Evolutionary conservation across 768 basidiomycete genomes (phyloP), one percentile per base, ranked within the genome.

Genomic region (Agrocybe chaxingu): DNA sequence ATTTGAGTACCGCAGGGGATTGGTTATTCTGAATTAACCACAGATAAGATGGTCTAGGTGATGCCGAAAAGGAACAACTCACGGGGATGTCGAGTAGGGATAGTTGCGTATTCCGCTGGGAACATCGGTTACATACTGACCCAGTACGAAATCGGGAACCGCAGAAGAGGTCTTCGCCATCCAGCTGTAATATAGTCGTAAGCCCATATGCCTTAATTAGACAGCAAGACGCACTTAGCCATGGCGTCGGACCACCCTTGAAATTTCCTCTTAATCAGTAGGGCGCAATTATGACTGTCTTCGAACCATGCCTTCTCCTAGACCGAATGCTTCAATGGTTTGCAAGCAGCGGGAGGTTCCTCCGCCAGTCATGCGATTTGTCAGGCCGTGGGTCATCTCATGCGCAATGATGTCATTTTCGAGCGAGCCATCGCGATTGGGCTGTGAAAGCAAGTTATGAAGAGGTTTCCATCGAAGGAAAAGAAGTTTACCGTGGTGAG

Each of bases 391-490:
- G 12, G 74, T 76, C 49, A 74, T 79, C 62, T 87, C 75, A 47
- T 77, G 75, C 8, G 66, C 62, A n/a, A 77, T 62, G 47, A 76
- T 79, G 58, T 84, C 84, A 57, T 82, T 82, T 58, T 85, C 82
- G 19, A 86, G 65, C 12, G 82, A 76, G 31, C 84, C 84, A 46
- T 87, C 84, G 39, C 84, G 76, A 59, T 76, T 67, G n/a, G 81
- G 80, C 62, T 78, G 41, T 8, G n/a, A 48, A 58, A 47, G 47
- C 57, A 50, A 51, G 50, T 12, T 8, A 46, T 52, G 34, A 50
- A 58, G 56, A 39, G 31, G n/a, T 31, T 45, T 42, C 39, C 11
- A 34, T 24, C 58, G 60, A 64, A 24, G 52, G 41, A 36, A 11
- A 16, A 13, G 5, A 1, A 11, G 42, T 51, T 53, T 52, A 69